Percentiles rank a stretch among this genome's conserved stretches.
Evolutionary conservation across 225 moss, liverwort and hornwort genomes (phyloP).

Genomic region (Ulota crispa): DNA sequence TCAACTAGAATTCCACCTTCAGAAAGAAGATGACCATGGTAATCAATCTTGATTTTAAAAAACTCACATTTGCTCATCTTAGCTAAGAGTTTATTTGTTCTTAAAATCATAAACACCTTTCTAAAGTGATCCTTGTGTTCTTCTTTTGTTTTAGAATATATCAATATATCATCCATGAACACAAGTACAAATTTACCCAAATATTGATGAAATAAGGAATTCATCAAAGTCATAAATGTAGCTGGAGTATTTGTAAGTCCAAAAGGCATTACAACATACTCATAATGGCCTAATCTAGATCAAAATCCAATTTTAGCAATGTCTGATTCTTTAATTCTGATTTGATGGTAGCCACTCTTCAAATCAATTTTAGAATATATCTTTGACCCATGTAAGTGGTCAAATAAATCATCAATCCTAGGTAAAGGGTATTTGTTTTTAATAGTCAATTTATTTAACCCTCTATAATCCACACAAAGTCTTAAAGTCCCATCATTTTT

Average conservation of each 20-base stretch:
- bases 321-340: not conserved
- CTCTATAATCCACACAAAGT: too few relatives aligned
- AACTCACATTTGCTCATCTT: not conserved
- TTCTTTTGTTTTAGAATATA: not conserved
- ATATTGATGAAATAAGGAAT: too few relatives aligned
- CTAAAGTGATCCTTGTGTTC: not conserved
- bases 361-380: too few relatives aligned
- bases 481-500: too few relatives aligned
- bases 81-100: not conserved
- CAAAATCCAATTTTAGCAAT: not conserved
- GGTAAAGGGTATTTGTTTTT: too few relatives aligned
- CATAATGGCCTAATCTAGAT: not conserved
- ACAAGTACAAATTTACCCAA: too few relatives aligned
- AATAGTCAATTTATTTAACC: not conserved
- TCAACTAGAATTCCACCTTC: not conserved
- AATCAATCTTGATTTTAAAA: not conserved
- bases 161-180: too few relatives aligned
- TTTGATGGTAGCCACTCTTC: too few relatives aligned
- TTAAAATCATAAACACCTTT: not conserved
- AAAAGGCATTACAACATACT: not conserved
- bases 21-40: not conserved
- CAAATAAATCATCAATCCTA: too few relatives aligned
- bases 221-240: too few relatives aligned
- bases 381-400: too few relatives aligned
- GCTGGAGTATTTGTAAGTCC: not conserved